Evolutionary conservation across 2,329 filamentous ascomycete species (phyloP).

Genomic region (Colletotrichum sp.): DNA sequence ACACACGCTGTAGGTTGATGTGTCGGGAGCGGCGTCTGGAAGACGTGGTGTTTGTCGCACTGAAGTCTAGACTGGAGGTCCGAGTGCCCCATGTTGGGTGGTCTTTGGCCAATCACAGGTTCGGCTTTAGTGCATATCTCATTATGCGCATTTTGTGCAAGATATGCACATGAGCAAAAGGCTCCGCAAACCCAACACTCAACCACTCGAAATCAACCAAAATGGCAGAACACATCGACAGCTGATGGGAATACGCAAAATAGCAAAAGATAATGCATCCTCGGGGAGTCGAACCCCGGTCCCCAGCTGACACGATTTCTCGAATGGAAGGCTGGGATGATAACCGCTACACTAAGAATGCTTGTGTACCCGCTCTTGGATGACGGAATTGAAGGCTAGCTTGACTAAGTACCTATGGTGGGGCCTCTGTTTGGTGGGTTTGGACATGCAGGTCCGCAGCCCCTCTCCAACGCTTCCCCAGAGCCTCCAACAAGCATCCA

Average conservation of each 20-base stretch:
- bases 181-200: not conserved
- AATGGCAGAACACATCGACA: not conserved
- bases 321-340: conserved; percentile 18
- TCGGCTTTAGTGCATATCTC: not conserved
- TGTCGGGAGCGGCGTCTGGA: not conserved
- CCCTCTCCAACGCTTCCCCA: not conserved
- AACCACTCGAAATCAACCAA: not conserved
- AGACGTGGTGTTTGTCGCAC: not conserved
- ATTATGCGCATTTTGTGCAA: not conserved
- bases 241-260: not conserved
- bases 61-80: not conserved
- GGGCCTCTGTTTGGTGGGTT: not conserved
- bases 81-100: not conserved
- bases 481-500: not conserved
- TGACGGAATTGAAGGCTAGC: fast-evolving
- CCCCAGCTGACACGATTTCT: not conserved
- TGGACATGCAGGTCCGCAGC: not conserved
- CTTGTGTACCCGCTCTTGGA: not conserved
- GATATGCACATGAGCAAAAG: not conserved
- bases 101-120: not conserved
- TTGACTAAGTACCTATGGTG: not conserved
- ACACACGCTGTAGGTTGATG: not conserved
- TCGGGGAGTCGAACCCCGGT: conserved; percentile 14
- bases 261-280: not conserved
- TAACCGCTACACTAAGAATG: conserved; percentile 19